phyloP scores from a whole-genome alignment of 208 protist genomes.

The Leishmania aethiopica region DNA sequence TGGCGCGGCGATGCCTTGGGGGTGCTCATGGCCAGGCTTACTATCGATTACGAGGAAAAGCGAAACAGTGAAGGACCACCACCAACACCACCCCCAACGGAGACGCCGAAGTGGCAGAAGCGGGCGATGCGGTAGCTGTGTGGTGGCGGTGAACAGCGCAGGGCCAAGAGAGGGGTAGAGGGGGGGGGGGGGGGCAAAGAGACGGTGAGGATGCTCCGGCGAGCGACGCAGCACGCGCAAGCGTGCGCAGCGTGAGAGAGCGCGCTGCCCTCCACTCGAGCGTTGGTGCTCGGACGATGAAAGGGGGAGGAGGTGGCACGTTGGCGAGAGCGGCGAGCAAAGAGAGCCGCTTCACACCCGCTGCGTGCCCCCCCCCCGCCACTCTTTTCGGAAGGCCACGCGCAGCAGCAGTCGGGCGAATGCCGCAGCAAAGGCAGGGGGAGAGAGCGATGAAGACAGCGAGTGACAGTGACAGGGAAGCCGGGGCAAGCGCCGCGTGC shows the following conservation, averaged over 20 bases:
- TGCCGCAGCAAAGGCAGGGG: neutral
- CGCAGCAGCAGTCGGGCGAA: neutral
- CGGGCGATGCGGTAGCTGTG: neutral
- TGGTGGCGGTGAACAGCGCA: neutral
- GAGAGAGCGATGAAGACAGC: neutral
- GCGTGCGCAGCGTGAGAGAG: too few species aligned
- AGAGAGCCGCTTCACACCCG: neutral
- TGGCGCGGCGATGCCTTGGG: slow-evolving; percentile 1
- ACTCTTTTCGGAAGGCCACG: neutral
- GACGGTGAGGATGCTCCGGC: neutral
- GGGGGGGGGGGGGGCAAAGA: neutral
- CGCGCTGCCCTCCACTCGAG: neutral
- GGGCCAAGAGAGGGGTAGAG: neutral
- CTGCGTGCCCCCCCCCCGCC: too few species aligned
- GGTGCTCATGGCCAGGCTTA: neutral
- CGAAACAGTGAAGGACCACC: neutral
- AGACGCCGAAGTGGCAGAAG: neutral
- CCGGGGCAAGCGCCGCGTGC: neutral
- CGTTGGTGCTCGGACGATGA: neutral
- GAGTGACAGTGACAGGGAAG: neutral
- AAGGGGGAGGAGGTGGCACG: neutral
- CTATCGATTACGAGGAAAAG: neutral
- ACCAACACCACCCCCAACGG: too few species aligned
- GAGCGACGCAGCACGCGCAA: neutral
- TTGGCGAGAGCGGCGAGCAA: neutral